phyloP scores from a whole-genome alignment of 441 rosid genomes.

The Aquilaria agallochum region DNA sequence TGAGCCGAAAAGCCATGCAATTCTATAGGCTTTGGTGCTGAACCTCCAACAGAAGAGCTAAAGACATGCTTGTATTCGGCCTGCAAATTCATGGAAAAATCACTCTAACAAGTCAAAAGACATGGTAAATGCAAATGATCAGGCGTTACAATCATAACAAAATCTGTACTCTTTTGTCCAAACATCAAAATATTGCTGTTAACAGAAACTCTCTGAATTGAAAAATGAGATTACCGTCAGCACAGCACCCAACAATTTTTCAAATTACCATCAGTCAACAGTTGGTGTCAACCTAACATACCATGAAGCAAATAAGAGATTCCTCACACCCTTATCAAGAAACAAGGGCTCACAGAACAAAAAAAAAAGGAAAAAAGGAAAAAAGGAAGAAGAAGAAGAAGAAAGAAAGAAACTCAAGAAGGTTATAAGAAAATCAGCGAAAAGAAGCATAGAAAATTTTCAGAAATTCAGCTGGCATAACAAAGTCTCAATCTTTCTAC shows the following conservation, averaged over 20 bases:
- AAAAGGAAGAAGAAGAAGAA: background rate
- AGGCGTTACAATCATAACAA: background rate
- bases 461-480: too few species aligned
- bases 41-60: slow-evolving; percentile 19
- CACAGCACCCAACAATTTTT: background rate
- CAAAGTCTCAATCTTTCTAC: background rate
- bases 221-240: background rate
- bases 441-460: too few species aligned
- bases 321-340: too few species aligned
- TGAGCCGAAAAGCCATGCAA: slow-evolving; percentile 21
- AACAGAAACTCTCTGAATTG: background rate
- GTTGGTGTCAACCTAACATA: too few species aligned
- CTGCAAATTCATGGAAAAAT: slow-evolving; percentile 29
- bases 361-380: background rate
- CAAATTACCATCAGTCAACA: background rate
- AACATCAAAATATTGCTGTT: background rate
- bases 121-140: background rate
- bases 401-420: background rate
- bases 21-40: slow-evolving; percentile 22
- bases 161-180: background rate
- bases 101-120: slow-evolving; percentile 10
- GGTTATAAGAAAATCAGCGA: background rate
- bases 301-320: too few species aligned
- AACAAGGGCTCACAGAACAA: background rate
- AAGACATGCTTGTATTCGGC: slow-evolving; percentile 24